Percentiles rank a stretch among this genome's conserved stretches.
phyloP scores from a whole-genome alignment of 2,329 filamentous ascomycete genomes.

The Chaetomiaceae sp. region DNA sequence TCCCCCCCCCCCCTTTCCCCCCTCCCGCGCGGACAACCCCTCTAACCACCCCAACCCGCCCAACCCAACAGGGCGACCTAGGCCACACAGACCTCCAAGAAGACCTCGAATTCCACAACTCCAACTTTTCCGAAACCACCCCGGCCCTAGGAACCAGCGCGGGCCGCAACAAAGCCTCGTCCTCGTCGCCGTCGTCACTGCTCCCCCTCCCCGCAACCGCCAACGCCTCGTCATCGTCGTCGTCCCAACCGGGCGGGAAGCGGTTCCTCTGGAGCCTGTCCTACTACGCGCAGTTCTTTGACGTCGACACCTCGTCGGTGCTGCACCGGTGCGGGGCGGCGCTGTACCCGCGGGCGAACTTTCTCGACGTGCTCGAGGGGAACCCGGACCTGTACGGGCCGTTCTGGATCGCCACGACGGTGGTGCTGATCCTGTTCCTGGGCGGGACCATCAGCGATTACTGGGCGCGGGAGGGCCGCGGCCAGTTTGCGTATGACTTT shows the following conservation, averaged over 20 bases:
- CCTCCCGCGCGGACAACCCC: background rate
- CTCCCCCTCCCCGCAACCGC: slow-evolving; percentile 56
- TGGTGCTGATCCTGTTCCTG: slow-evolving; percentile 90
- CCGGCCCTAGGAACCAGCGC: slow-evolving; percentile 47
- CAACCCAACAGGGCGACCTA: slow-evolving; percentile 72
- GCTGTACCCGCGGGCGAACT: slow-evolving; percentile 88
- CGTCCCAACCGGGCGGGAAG: slow-evolving; percentile 46
- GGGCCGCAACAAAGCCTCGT: slow-evolving; percentile 34
- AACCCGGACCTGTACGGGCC: slow-evolving; percentile 96
- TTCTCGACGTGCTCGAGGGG: slow-evolving; percentile 93
- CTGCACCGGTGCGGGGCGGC: slow-evolving; percentile 80
- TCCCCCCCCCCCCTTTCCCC: background rate
- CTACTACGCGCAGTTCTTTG: slow-evolving; percentile 98
- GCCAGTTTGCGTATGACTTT: slow-evolving; percentile 88
- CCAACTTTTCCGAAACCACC: slow-evolving; percentile 67
- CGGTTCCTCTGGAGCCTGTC: slow-evolving; percentile 86
- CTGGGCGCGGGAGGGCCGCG: slow-evolving; percentile 61
- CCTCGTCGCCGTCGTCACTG: slow-evolving; percentile 38
- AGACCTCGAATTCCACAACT: slow-evolving; percentile 98
- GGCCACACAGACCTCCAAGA: slow-evolving; percentile 97
- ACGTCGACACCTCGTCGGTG: slow-evolving; percentile 91
- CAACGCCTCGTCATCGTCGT: background rate
- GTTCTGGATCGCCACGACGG: slow-evolving; percentile 98
- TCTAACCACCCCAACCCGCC: slow-evolving; percentile 9
- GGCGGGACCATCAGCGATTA: slow-evolving; percentile 95